Evolutionary conservation across 768 basidiomycete species (phyloP), one percentile per base, ranked within the genome.

Genomic region (Imleria badia): DNA sequence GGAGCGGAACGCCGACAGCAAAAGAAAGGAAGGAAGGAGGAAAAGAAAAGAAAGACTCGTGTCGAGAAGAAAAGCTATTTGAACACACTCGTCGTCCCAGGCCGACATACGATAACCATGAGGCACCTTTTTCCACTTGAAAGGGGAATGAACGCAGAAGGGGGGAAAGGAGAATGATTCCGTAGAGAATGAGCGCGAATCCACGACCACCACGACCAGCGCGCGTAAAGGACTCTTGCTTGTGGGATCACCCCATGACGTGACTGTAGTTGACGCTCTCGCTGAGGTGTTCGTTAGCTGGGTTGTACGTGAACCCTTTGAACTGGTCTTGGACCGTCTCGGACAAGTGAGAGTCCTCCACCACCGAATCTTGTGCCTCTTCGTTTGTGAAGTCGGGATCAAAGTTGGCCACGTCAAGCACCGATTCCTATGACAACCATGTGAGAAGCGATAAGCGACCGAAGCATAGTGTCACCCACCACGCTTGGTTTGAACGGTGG

Each of bases 321-420:
- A 98, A 98, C 70, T 95, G 93, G 64, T 94, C 93, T 70, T 99
- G 96, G 2, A 99, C 94, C 0, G 95, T 98, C 77, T 97, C 91
- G 15, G 91, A 94, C 35, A 99, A 76, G 26, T 84, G 86, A 5
- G 92, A 94, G 65, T 94, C 93, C 59, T 91, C 91, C 36, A 99
- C 96, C 51, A 98, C 94, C 2, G 93, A 95, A 72, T 99, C 96
- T 63, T 92, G 85, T 3, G 95, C 89, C 52, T 91, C 87, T 70
- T 99, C 96, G 56, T 87, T 91, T 29, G 95, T 98, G 69, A 99
- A 99, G 72, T 98, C 96, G 23, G 93, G 83, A 72, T 98, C 97
- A 74, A 99, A 98, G 78, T 98, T 94, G 54, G 88, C 92, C 20
- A 95, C 94, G 69, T 97, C 95, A 42, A 97, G 82, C 1, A 94